These are phyloP conservation scores for Aureobasidium sp. DNA, from an alignment of 2,329 filamentous ascomycete genomes.

Conservation along the genomic window DNA sequence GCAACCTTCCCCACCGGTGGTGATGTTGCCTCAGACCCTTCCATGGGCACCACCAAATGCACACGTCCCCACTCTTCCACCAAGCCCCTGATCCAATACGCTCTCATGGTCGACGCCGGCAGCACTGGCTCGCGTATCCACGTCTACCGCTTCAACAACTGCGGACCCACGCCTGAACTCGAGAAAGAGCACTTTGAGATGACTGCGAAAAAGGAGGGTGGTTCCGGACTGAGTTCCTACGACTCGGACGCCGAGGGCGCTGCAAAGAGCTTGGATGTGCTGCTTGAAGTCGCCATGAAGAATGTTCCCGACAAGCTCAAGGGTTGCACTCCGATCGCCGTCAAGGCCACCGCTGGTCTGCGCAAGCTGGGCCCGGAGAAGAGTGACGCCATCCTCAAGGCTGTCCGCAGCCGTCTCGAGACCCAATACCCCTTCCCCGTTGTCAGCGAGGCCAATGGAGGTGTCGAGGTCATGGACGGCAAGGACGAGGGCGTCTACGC, in stretches of 20 bases:
- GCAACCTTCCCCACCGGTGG: constrained; percentile 30
- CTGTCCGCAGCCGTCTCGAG: constrained; percentile 78
- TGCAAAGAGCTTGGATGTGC: constrained; percentile 77
- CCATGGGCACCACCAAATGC: constrained; percentile 65
- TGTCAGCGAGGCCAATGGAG: constrained; percentile 72
- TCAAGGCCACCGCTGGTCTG: constrained; percentile 93
- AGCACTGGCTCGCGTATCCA: constrained; percentile 97
- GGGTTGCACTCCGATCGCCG: constrained; percentile 87
- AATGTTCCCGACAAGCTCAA: constrained; percentile 82
- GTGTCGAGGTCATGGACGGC: constrained; percentile 95
- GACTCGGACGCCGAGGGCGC: constrained; percentile 77
- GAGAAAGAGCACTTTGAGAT: constrained; percentile 89
- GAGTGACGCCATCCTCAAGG: constrained; percentile 74
- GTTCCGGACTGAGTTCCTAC: constrained; percentile 77
- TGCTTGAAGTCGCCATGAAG: constrained; percentile 79
- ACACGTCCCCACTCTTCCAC: constrained; percentile 73
- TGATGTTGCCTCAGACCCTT: constrained; percentile 44
- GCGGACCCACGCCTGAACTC: constrained; percentile 86
- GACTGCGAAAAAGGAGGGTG: constrained; percentile 75
- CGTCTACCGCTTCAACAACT: constrained; percentile 99
- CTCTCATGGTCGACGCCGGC: constrained; percentile 96
- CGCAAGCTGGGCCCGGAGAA: constrained; percentile 75
- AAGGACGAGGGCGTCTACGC: constrained; percentile 96
- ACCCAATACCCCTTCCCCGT: constrained; percentile 90
- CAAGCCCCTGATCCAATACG: constrained; percentile 94